phyloP scores from a whole-genome alignment of 768 basidiomycete genomes.

The Pisolithus marmoratus region DNA sequence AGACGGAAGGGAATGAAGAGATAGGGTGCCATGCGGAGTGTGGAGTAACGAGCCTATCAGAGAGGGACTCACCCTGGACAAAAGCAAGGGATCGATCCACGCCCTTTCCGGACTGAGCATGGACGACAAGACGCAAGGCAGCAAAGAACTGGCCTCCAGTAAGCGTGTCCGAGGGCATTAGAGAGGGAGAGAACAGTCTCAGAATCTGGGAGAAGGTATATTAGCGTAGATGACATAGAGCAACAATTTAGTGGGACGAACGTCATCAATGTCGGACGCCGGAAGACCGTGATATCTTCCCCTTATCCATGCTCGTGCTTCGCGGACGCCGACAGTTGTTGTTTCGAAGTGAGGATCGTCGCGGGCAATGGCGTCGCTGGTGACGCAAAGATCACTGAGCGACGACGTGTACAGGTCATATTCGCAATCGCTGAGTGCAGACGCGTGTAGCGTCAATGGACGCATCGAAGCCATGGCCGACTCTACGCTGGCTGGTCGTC shows the following conservation, averaged over 20 bases:
- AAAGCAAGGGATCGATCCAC: slow-evolving; percentile 67
- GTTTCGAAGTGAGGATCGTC: slow-evolving; percentile 51
- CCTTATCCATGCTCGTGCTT: slow-evolving; percentile 69
- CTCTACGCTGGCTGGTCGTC: not conserved
- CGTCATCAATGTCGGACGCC: slow-evolving; percentile 51
- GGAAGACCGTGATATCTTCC: slow-evolving; percentile 59
- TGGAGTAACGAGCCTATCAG: not conserved
- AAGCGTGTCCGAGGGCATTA: slow-evolving; percentile 48
- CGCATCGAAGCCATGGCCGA: slow-evolving; percentile 37
- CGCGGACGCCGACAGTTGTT: slow-evolving; percentile 51
- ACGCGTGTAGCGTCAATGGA: slow-evolving; percentile 61
- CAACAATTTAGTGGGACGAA: slow-evolving; percentile 26
- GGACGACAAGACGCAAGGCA: slow-evolving; percentile 58
- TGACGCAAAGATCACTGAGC: slow-evolving; percentile 44
- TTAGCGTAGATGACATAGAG: not conserved
- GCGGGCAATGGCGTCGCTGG: slow-evolving; percentile 25
- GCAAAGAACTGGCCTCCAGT: slow-evolving; percentile 75
- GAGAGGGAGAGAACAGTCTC: slow-evolving; percentile 52
- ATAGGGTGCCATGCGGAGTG: slow-evolving; percentile 3
- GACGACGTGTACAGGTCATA: slow-evolving; percentile 62
- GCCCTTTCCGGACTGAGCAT: slow-evolving; percentile 54
- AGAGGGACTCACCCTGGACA: slow-evolving; percentile 53
- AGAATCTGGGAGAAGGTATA: slow-evolving; percentile 46
- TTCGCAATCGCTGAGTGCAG: slow-evolving; percentile 70
- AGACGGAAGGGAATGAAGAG: not conserved